Conservation (phyloP, 192 early-diverging fungal species). For the Backusella luteola region DNA sequence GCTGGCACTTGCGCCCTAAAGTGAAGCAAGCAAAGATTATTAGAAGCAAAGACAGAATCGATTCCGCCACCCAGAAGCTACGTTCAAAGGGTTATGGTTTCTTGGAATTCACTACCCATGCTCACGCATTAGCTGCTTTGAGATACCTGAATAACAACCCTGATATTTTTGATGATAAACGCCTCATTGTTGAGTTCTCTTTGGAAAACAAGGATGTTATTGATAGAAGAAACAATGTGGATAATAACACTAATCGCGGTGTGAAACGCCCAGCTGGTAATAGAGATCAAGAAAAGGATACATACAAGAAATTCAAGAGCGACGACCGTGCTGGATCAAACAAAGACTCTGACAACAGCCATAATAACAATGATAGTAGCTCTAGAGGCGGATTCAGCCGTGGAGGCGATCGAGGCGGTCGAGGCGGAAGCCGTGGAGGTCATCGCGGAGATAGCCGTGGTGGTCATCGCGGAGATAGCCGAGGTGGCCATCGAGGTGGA, state of each 20-base stretch:
- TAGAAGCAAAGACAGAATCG: conserved; percentile 74
- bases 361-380: neutral
- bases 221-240: conserved; percentile 4
- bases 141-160: conserved; percentile 88
- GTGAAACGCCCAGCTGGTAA: neutral
- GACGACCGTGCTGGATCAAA: neutral
- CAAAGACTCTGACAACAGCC: too few relatives aligned
- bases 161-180: conserved; percentile 56
- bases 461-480: neutral
- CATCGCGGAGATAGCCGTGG: conserved; percentile 10
- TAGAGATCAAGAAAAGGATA: neutral
- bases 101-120: conserved; percentile 84
- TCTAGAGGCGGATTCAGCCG: neutral
- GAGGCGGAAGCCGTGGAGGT: conserved; percentile 5
- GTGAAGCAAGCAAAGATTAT: conserved; percentile 83
- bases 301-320: neutral
- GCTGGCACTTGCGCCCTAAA: conserved; percentile 60
- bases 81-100: conserved; percentile 91
- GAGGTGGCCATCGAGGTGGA: neutral
- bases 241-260: neutral
- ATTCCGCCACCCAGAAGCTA: conserved; percentile 62
- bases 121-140: conserved; percentile 90
- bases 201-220: conserved; percentile 68
- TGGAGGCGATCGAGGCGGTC: neutral
- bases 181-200: conserved; percentile 88